These are phyloP conservation scores for Fragilariopsis cylindrus DNA, from an alignment of 108 stramenopile species.

Conservation along the genomic window DNA sequence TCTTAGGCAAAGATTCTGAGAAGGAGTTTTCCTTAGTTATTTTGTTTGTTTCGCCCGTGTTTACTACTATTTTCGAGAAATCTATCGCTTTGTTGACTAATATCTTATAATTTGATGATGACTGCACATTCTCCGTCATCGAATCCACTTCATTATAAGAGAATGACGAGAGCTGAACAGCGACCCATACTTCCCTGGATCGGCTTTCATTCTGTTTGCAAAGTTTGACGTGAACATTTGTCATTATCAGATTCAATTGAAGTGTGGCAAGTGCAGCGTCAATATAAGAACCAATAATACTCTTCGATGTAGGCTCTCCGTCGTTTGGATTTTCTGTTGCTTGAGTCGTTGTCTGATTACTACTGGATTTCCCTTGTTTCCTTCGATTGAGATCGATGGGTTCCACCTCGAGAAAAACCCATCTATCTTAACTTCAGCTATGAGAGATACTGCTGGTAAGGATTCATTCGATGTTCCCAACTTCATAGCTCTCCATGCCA, in stretches of 20 bases:
- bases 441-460: conserved; percentile 39
- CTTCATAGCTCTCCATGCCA: conserved; percentile 51
- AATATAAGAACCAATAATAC: conserved; percentile 49
- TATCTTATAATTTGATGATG: background rate
- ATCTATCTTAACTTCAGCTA: conserved; percentile 47
- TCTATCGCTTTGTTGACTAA: conserved; percentile 35
- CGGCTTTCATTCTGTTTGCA: background rate
- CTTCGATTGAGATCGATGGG: conserved; percentile 17
- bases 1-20: background rate
- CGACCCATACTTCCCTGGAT: conserved; percentile 33
- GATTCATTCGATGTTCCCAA: conserved; percentile 28
- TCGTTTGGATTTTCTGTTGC: background rate
- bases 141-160: conserved; percentile 57
- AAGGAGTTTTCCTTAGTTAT: background rate
- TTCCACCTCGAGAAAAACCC: conserved; percentile 48
- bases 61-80: conserved; percentile 29
- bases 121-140: background rate
- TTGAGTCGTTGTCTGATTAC: background rate
- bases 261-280: conserved; percentile 56
- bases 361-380: background rate
- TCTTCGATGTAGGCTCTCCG: conserved; percentile 26
- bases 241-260: conserved; percentile 42
- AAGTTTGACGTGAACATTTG: conserved; percentile 36
- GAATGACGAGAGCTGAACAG: conserved; percentile 42
- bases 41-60: conserved; percentile 31